phyloP scores from a whole-genome alignment of 768 basidiomycete species.

The Tylopilus plumbeoviolaceoides region DNA sequence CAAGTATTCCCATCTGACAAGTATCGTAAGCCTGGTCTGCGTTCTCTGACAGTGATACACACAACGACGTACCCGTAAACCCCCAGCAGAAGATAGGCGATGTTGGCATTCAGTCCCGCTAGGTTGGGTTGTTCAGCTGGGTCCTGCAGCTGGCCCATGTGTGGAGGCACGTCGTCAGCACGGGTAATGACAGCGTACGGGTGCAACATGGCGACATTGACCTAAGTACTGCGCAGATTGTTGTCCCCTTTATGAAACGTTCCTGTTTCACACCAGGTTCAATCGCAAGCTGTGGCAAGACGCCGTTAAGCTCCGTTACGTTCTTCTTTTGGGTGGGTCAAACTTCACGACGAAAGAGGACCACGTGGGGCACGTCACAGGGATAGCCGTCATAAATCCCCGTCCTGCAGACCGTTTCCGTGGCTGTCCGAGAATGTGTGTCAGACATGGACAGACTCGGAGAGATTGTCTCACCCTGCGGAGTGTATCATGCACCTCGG shows the following conservation, averaged over 20 bases:
- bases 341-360: not conserved
- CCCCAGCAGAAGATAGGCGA: constrained; percentile 13
- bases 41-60: not conserved
- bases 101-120: not conserved
- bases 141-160: constrained; percentile 3
- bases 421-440: not conserved
- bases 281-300: not conserved
- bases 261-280: not conserved
- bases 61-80: constrained; percentile 19
- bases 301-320: not conserved
- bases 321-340: not conserved
- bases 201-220: not conserved
- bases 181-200: not conserved
- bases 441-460: not conserved
- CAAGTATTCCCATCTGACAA: constrained; percentile 22
- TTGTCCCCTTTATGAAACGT: not conserved
- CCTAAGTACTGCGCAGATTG: not conserved
- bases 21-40: not conserved
- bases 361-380: not conserved
- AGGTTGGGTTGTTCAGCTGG: not conserved
- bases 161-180: not conserved
- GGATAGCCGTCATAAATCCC: not conserved
- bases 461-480: no score
- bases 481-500: not conserved
- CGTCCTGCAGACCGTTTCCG: not conserved